Percentiles rank a stretch among this genome's conserved stretches.
Conservation (phyloP, 805 yeast species). For the Pichia eremophila region DNA sequence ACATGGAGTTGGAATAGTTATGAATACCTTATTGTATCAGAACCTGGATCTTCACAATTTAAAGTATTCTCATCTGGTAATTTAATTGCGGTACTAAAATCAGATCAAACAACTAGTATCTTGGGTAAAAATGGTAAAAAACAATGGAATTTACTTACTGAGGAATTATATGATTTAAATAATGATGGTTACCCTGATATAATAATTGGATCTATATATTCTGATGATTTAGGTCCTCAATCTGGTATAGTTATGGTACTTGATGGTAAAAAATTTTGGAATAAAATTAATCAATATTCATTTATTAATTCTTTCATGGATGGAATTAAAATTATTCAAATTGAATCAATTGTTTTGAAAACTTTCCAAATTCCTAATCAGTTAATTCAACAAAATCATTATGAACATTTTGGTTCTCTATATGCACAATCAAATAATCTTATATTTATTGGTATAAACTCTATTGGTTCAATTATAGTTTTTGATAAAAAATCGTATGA, state of each 20-base stretch:
- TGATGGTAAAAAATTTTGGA: constrained; percentile 11
- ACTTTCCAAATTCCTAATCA: constrained; percentile 14
- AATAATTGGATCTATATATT: constrained; percentile 35
- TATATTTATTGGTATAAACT: constrained; percentile 30
- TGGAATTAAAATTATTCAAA: not conserved
- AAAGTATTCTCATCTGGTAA: constrained; percentile 24
- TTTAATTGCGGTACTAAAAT: constrained; percentile 14
- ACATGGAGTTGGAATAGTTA: constrained; percentile 20
- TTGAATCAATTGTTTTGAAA: constrained; percentile 2
- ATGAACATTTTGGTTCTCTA: constrained; percentile 34
- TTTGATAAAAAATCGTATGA: constrained; percentile 17
- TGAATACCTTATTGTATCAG: constrained; percentile 35
- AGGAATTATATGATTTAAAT: constrained; percentile 24
- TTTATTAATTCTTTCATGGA: too few relatives aligned
- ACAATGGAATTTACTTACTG: constrained; percentile 30
- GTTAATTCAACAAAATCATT: constrained; percentile 18
- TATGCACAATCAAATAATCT: constrained; percentile 21
- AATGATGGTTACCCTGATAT: constrained; percentile 34
- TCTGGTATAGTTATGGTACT: constrained; percentile 11
- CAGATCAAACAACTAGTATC: constrained; percentile 15
- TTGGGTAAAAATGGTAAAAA: constrained; percentile 36
- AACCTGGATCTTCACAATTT: constrained; percentile 43
- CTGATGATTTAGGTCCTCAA: constrained; percentile 22
- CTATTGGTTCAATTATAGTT: constrained; percentile 30
- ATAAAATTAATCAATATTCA: not conserved